A percentile compares a stretch with the other conserved stretches of the same genome.
phyloP scores from a whole-genome alignment of 306 rosid genomes.

The Abrus precatorius region DNA sequence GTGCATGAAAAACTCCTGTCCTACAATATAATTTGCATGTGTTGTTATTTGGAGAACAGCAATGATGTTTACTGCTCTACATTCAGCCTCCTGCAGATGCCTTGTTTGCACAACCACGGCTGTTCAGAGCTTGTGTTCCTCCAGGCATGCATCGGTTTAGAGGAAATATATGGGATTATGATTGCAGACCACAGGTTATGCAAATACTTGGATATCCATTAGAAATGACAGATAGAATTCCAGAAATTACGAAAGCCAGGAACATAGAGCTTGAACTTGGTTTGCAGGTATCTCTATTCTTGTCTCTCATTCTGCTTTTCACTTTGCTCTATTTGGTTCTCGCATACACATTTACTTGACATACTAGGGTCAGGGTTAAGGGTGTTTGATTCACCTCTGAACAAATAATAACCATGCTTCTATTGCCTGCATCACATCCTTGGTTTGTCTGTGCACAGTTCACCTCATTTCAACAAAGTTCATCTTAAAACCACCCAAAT shows the following conservation, averaged over 20 bases:
- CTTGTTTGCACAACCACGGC: constrained; percentile 86
- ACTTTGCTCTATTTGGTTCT: neutral
- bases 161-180: constrained; percentile 94
- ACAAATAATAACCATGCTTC: constrained; percentile 9
- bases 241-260: constrained; percentile 77
- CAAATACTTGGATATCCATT: constrained; percentile 74
- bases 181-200: constrained; percentile 79
- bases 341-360: constrained; percentile 26
- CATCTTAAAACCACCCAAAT: neutral
- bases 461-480: constrained; percentile 8
- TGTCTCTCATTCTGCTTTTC: constrained; percentile 40
- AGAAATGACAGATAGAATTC: constrained; percentile 67
- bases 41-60: constrained; percentile 35
- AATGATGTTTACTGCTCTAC: constrained; percentile 47
- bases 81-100: constrained; percentile 97
- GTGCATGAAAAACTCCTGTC: neutral
- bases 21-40: neutral
- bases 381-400: neutral
- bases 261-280: constrained; percentile 93
- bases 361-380: neutral
- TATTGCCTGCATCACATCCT: neutral
- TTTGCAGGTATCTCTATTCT: constrained; percentile 66
- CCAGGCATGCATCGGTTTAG: constrained; percentile 96
- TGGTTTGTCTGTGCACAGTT: constrained; percentile 15
- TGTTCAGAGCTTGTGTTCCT: constrained; percentile 94